phyloP scores from a whole-genome alignment of 1,139 yeast species.

The Eremothecium gossypii region DNA sequence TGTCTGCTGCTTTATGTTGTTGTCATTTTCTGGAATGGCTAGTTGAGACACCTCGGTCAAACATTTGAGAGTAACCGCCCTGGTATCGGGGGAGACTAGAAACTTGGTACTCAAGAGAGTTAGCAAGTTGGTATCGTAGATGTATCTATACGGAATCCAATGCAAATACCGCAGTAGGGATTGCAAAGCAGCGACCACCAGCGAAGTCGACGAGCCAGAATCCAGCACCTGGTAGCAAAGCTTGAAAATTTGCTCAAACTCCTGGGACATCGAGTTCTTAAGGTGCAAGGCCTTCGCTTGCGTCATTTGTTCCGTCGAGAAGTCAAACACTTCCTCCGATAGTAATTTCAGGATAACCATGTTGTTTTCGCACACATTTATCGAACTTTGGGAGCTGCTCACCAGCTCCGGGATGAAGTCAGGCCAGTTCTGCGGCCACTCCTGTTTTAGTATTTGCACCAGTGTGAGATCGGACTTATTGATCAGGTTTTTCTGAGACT shows the following conservation, averaged over 20 bases:
- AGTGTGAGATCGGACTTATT: slow-evolving; percentile 89
- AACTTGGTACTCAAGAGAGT: slow-evolving; percentile 66
- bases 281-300: slow-evolving; percentile 84
- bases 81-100: slow-evolving; percentile 67
- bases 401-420: slow-evolving; percentile 91
- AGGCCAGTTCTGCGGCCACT: slow-evolving; percentile 99
- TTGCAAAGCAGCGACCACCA: slow-evolving; percentile 76
- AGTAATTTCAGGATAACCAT: slow-evolving; percentile 84
- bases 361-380: slow-evolving; percentile 93
- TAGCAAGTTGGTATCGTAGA: slow-evolving; percentile 79
- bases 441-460: slow-evolving; percentile 91
- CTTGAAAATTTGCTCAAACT: slow-evolving; percentile 86
- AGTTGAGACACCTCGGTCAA: slow-evolving; percentile 81
- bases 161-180: slow-evolving; percentile 78
- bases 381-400: slow-evolving; percentile 70
- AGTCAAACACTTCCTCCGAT: slow-evolving; percentile 94
- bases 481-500: slow-evolving; percentile 69
- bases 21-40: slow-evolving; percentile 52
- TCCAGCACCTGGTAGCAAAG: slow-evolving; percentile 89
- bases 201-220: slow-evolving; percentile 72
- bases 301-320: slow-evolving; percentile 88
- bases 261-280: slow-evolving; percentile 77
- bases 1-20: slow-evolving; percentile 38
- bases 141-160: slow-evolving; percentile 88
- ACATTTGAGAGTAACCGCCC: slow-evolving; percentile 82